Conservation (phyloP, 2,329 filamentous ascomycete species). For the Lachnellula cervina region DNA sequence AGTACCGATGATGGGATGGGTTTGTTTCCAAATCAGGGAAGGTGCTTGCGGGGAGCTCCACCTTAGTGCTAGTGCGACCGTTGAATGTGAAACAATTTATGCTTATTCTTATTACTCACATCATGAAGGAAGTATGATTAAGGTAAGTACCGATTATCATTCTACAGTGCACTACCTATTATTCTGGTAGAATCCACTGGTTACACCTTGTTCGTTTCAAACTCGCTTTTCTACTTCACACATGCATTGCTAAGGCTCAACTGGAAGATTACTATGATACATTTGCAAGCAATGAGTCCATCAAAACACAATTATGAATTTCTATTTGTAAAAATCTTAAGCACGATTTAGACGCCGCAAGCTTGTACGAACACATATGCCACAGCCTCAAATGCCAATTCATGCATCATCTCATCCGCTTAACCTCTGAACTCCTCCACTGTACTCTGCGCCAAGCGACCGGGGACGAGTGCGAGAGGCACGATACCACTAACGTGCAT, state of each 20-base stretch:
- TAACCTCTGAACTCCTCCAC: slow-evolving; percentile 50
- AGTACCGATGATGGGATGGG: not conserved
- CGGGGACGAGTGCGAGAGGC: slow-evolving; percentile 73
- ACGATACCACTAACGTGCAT: slow-evolving; percentile 95
- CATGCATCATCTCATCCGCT: slow-evolving; percentile 12
- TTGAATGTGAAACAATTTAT: no score
- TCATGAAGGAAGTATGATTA: not conserved
- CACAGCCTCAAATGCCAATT: slow-evolving; percentile 15
- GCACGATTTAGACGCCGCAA: slow-evolving; percentile 24
- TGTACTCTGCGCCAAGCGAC: slow-evolving; percentile 58
- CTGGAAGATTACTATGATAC: no score
- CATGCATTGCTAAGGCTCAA: no score
- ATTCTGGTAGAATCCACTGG: no score
- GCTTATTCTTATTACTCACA: not conserved
- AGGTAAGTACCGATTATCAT: no score
- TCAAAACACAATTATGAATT: slow-evolving; percentile 26
- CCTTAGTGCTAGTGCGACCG: no score
- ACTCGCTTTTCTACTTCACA: not conserved
- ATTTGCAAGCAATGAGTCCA: slow-evolving; percentile 5
- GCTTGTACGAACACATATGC: slow-evolving; percentile 20
- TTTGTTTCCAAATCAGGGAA: no score
- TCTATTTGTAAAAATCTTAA: slow-evolving; percentile 28
- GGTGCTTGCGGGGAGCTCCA: no score
- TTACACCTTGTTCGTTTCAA: not conserved
- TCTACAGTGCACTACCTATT: no score